These are phyloP conservation scores for Bipolaris victoriae DNA, from an alignment of 2,329 filamentous ascomycete genomes.

Conservation along the genomic window DNA sequence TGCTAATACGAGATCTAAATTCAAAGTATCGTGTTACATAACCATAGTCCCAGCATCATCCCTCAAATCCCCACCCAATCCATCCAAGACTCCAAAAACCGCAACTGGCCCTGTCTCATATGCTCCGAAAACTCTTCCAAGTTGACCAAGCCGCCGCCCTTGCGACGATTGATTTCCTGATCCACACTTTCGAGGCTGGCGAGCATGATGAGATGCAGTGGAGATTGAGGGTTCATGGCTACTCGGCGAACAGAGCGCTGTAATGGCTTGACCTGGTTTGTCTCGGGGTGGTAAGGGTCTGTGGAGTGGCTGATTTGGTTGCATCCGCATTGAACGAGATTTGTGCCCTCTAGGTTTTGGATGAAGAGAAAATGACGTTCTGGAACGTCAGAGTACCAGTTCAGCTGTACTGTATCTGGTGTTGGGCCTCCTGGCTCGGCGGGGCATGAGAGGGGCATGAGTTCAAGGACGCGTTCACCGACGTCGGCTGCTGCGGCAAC, in stretches of 20 bases:
- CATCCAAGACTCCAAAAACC: slow-evolving; percentile 90
- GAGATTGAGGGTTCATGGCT: slow-evolving; percentile 24
- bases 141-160: slow-evolving; percentile 78
- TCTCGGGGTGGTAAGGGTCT: slow-evolving; percentile 22
- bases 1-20: too few relatives aligned
- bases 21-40: too few relatives aligned
- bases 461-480: neutral
- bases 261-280: slow-evolving; percentile 20
- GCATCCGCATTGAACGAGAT: neutral
- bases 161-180: slow-evolving; percentile 69
- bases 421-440: neutral
- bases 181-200: slow-evolving; percentile 68
- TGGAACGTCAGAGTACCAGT: slow-evolving; percentile 26
- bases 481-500: neutral
- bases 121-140: slow-evolving; percentile 80
- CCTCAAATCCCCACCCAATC: slow-evolving; percentile 66
- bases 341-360: neutral
- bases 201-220: slow-evolving; percentile 47
- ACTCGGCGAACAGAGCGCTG: slow-evolving; percentile 28
- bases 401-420: slow-evolving; percentile 4
- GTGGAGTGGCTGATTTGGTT: slow-evolving; percentile 12
- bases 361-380: slow-evolving; percentile 21
- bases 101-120: slow-evolving; percentile 68
- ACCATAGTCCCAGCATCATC: too few relatives aligned
- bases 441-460: neutral